Evolutionary conservation across 345 rosid genomes (phyloP).

Genomic region (Aquilaria sinensis): DNA sequence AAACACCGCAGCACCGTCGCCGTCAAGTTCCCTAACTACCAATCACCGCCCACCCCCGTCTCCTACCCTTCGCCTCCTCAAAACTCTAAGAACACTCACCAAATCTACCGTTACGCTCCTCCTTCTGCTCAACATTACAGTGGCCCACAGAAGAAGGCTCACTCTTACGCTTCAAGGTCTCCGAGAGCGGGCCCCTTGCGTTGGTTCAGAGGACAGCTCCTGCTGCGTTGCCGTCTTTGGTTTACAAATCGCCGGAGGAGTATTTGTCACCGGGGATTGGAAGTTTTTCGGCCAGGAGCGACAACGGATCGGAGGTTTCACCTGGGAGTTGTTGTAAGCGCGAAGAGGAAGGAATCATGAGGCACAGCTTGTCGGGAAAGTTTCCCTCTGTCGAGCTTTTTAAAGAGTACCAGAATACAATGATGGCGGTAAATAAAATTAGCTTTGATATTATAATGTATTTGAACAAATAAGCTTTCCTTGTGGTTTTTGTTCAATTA

Average conservation of each 20-base stretch:
- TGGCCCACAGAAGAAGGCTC: slow-evolving; percentile 52
- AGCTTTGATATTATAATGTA: not conserved
- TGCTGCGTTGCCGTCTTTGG: not conserved
- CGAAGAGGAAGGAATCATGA: slow-evolving; percentile 40
- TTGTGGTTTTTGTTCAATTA: not conserved
- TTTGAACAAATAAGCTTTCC: not conserved
- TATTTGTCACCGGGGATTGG: slow-evolving; percentile 70
- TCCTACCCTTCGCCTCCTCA: slow-evolving; percentile 43
- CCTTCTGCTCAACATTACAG: slow-evolving; percentile 5
- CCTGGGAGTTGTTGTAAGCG: slow-evolving; percentile 27
- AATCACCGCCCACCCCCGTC: slow-evolving; percentile 46
- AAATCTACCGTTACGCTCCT: slow-evolving; percentile 20
- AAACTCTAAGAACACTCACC: slow-evolving; percentile 6
- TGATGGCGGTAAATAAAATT: slow-evolving; percentile 64
- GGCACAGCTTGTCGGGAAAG: slow-evolving; percentile 68
- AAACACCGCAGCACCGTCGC: slow-evolving; percentile 53
- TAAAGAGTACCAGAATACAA: slow-evolving; percentile 84
- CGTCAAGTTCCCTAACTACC: slow-evolving; percentile 45
- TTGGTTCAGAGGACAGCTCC: slow-evolving; percentile 38
- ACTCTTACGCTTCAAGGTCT: slow-evolving; percentile 40
- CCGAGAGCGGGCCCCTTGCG: slow-evolving; percentile 48
- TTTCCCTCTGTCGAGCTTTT: slow-evolving; percentile 85
- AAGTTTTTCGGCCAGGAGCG: slow-evolving; percentile 15
- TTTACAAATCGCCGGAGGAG: slow-evolving; percentile 48
- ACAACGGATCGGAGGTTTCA: slow-evolving; percentile 30